These are phyloP conservation scores for Populus alba DNA, from an alignment of 345 rosid genomes.

Conservation along the genomic window DNA sequence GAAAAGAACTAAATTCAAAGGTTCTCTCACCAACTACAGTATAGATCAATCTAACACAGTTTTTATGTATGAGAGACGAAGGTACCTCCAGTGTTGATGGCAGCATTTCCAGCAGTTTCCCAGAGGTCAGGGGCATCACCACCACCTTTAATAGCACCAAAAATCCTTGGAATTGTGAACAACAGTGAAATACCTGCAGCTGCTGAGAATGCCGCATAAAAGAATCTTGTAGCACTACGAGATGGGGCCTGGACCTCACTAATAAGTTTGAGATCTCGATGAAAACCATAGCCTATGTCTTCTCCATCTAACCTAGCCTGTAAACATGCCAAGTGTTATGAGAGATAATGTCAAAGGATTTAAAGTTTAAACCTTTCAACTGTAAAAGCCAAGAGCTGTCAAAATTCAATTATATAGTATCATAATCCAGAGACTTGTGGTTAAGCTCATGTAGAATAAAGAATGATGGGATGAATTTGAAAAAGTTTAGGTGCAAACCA, in stretches of 20 bases:
- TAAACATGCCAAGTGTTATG: conserved; percentile 15
- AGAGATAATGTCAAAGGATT: conserved; percentile 2
- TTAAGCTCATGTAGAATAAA: not conserved
- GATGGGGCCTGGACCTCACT: conserved; percentile 98
- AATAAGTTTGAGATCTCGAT: conserved; percentile 92
- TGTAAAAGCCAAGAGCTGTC: not conserved
- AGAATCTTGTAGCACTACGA: conserved; percentile 85
- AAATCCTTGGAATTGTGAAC: conserved; percentile 78
- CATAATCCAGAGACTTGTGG: not conserved
- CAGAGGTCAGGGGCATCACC: conserved; percentile 77
- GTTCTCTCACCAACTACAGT: not conserved
- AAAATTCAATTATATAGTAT: not conserved
- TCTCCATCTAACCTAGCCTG: conserved; percentile 97
- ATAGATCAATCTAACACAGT: not conserved
- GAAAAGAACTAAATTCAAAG: not conserved
- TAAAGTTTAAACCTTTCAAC: not conserved
- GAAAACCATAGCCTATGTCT: conserved; percentile 82
- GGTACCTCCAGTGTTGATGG: conserved; percentile 82
- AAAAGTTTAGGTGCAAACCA: not conserved
- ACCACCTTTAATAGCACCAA: conserved; percentile 66
- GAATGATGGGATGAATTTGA: too few species aligned
- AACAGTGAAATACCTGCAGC: conserved; percentile 90
- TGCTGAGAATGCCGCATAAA: conserved; percentile 69
- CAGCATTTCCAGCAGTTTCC: conserved; percentile 79
- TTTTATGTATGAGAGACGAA: not conserved